Conservation (phyloP, 495 filamentous ascomycete genomes). For the Hamigera avellanea region DNA sequence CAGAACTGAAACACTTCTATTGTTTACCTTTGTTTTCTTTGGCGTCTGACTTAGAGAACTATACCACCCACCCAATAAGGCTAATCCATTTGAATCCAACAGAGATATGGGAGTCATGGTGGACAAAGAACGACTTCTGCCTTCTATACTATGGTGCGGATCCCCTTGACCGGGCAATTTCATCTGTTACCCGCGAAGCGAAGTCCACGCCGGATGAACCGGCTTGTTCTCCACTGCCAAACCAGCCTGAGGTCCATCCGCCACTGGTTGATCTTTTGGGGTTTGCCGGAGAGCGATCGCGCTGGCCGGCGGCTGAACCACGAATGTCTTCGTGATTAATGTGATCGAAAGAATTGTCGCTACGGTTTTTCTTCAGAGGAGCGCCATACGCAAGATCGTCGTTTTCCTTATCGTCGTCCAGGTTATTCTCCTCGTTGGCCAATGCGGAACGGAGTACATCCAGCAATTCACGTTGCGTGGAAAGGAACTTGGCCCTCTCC, state of each 20-base stretch:
- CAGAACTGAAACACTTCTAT: too few species aligned
- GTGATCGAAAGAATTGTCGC: constrained; percentile 72
- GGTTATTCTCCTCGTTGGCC: constrained; percentile 54
- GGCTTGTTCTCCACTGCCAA: constrained; percentile 8
- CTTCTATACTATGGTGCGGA: constrained; percentile 4
- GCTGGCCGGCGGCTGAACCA: neutral
- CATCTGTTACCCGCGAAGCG: constrained; percentile 19
- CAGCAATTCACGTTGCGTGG: constrained; percentile 62
- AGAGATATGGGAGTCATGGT: too few species aligned
- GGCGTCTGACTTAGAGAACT: too few species aligned
- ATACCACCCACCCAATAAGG: too few species aligned
- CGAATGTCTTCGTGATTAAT: constrained; percentile 59
- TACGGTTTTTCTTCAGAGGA: constrained; percentile 56
- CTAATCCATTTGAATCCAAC: too few species aligned
- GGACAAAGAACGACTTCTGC: too few species aligned
- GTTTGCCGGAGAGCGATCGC: constrained; percentile 13
- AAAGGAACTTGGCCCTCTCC: constrained; percentile 59
- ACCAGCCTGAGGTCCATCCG: constrained; percentile 28
- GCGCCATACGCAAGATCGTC: constrained; percentile 35
- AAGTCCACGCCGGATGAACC: constrained; percentile 21
- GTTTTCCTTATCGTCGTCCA: constrained; percentile 29
- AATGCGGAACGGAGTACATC: constrained; percentile 59
- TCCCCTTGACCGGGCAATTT: constrained; percentile 5
- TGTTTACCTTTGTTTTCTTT: too few species aligned
- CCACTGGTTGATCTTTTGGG: constrained; percentile 11